phyloP scores from a whole-genome alignment of 441 rosid genomes.

The Populus hybrid region DNA sequence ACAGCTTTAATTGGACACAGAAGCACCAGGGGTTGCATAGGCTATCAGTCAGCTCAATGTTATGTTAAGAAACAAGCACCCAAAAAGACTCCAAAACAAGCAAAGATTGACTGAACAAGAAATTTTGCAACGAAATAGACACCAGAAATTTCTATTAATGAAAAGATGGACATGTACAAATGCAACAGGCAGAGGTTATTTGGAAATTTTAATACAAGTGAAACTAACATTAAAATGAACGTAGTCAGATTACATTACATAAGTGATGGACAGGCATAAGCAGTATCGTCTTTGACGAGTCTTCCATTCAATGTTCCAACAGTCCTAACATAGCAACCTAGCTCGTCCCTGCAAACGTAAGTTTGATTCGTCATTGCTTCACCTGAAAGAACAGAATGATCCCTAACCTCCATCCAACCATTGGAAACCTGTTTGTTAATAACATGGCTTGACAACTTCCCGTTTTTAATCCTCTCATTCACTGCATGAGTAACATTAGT shows the following conservation, averaged over 20 bases:
- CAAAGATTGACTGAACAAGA: neutral
- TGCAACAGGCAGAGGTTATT: neutral
- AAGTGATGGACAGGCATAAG: conserved; percentile 40
- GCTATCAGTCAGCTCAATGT: too few species aligned
- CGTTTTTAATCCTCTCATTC: conserved; percentile 31
- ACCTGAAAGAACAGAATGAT: conserved; percentile 59
- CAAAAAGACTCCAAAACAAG: neutral
- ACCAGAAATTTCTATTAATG: neutral
- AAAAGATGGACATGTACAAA: neutral
- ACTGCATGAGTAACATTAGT: conserved; percentile 63
- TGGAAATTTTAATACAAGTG: conserved; percentile 3
- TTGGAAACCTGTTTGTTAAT: conserved; percentile 46
- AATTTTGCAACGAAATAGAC: neutral
- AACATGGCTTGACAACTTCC: conserved; percentile 25
- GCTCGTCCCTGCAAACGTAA: conserved; percentile 34
- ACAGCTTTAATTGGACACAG: neutral
- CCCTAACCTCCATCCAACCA: conserved; percentile 82
- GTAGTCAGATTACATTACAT: conserved; percentile 12
- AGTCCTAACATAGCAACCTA: conserved; percentile 48
- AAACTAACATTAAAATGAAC: neutral
- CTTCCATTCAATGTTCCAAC: conserved; percentile 41
- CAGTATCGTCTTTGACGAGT: conserved; percentile 40
- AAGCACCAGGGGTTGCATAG: neutral
- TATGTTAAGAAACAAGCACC: too few species aligned
- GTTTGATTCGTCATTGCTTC: conserved; percentile 49